Conservation (phyloP, 305 asterid genomes). For the Fraxinus platypoda region DNA sequence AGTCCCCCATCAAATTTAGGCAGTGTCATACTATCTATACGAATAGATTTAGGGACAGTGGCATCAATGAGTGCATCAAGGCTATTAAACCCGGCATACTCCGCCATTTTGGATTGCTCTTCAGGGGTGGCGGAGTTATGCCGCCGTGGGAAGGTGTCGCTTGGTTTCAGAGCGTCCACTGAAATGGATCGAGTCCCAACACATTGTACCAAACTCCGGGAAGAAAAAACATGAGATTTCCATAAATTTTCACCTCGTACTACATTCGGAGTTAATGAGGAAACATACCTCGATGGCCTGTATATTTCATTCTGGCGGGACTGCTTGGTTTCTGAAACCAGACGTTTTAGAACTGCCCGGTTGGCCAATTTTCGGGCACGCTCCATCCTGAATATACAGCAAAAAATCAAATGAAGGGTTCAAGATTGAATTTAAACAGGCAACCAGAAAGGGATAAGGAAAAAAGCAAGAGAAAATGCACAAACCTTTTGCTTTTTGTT, state of each 20-base stretch:
- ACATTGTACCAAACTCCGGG: constrained; percentile 25
- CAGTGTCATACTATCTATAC: constrained; percentile 58
- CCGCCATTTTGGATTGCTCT: constrained; percentile 81
- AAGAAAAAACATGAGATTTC: not conserved
- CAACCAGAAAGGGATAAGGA: constrained; percentile 15
- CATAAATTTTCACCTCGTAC: constrained; percentile 18
- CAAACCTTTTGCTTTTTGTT: constrained; percentile 15
- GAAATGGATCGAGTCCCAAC: constrained; percentile 57
- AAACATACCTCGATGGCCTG: constrained; percentile 61
- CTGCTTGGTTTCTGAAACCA: constrained; percentile 51
- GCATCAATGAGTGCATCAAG: constrained; percentile 78
- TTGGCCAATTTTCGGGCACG: constrained; percentile 79
- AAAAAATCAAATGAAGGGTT: not conserved
- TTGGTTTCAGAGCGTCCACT: constrained; percentile 68
- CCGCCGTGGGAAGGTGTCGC: constrained; percentile 85
- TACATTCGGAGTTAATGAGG: constrained; percentile 59
- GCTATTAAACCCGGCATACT: constrained; percentile 51
- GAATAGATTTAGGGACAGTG: constrained; percentile 89
- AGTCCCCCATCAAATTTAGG: constrained; percentile 69
- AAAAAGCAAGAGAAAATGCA: constrained; percentile 21
- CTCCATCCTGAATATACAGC: constrained; percentile 46
- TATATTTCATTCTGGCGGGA: constrained; percentile 29
- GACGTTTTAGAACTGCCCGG: constrained; percentile 67
- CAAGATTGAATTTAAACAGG: not conserved
- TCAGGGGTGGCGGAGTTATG: constrained; percentile 95